phyloP scores from a whole-genome alignment of 371 early-diverging fungal species.

The Apophysomyces elegans region DNA sequence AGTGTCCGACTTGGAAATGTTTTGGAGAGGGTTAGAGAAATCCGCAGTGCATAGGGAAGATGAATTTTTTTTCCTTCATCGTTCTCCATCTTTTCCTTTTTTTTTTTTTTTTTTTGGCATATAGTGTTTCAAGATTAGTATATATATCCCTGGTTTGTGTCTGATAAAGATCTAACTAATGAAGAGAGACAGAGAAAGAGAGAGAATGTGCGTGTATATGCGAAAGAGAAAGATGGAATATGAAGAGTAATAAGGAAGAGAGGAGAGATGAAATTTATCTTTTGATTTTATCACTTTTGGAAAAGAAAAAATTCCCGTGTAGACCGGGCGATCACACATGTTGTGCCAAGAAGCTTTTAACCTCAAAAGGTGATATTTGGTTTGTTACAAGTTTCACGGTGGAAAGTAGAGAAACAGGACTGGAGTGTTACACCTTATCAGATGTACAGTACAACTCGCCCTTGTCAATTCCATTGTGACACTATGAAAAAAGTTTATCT shows the following conservation, averaged over 20 bases:
- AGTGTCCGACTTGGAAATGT: not conserved
- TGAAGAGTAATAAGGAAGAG: not conserved
- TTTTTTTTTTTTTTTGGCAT: not conserved
- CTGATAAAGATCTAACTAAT: not conserved
- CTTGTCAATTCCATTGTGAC: not conserved
- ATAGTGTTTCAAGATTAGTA: no score
- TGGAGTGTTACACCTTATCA: constrained; percentile 9
- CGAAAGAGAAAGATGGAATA: not conserved
- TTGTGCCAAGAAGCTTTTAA: constrained; percentile 4
- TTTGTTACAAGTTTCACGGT: not conserved
- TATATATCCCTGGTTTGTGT: not conserved
- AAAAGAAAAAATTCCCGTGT: not conserved
- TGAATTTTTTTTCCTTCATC: not conserved
- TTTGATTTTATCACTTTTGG: not conserved
- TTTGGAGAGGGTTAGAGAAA: no score
- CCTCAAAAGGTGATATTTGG: not conserved
- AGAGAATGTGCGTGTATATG: no score
- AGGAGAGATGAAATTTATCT: not conserved
- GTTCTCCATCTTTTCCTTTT: not conserved
- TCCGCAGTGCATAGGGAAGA: not conserved
- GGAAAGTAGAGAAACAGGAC: not conserved
- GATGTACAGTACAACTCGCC: not conserved
- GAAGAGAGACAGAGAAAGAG: no score
- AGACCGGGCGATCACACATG: not conserved
- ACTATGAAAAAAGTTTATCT: not conserved